phyloP scores from a whole-genome alignment of 2,329 filamentous ascomycete species.

The Aspergillus ochraceoroseus region DNA sequence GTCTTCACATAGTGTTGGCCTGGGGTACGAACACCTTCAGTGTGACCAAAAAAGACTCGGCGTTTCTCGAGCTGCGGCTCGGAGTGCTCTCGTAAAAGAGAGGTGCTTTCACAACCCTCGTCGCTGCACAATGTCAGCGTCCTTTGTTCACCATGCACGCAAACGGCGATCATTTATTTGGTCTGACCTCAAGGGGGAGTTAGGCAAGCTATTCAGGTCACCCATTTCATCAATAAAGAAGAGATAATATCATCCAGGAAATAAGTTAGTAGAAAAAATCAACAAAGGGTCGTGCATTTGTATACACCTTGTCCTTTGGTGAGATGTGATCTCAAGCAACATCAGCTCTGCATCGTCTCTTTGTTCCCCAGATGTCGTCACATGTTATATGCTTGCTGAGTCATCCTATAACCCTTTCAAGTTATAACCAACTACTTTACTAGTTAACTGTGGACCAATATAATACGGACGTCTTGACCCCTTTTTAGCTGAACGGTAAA shows the following conservation, averaged over 20 bases:
- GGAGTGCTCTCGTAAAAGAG: constrained; percentile 8
- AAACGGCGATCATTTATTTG: not conserved
- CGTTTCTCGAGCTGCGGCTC: constrained; percentile 11
- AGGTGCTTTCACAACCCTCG: constrained; percentile 7
- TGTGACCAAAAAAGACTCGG: not conserved
- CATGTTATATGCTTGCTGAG: too few species aligned
- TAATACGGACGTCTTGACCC: too few species aligned
- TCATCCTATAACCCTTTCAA: too few species aligned
- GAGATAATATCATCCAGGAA: constrained; percentile 1
- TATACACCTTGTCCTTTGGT: not conserved
- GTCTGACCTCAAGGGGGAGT: constrained; percentile 15
- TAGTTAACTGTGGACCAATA: too few species aligned
- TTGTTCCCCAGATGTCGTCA: too few species aligned
- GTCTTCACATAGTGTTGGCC: not conserved
- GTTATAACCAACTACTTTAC: too few species aligned
- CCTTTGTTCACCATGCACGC: not conserved
- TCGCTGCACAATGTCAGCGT: constrained; percentile 9
- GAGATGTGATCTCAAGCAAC: too few species aligned
- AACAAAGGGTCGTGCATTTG: not conserved
- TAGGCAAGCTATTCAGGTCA: constrained; percentile 5
- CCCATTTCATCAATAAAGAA: constrained; percentile 9
- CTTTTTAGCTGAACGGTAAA: too few species aligned
- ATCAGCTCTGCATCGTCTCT: too few species aligned
- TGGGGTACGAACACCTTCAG: constrained; percentile 1
- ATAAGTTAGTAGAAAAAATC: not conserved